These are phyloP conservation scores for Annulohypoxylon stygium DNA, from an alignment of 495 filamentous ascomycete genomes.

Conservation along the genomic window DNA sequence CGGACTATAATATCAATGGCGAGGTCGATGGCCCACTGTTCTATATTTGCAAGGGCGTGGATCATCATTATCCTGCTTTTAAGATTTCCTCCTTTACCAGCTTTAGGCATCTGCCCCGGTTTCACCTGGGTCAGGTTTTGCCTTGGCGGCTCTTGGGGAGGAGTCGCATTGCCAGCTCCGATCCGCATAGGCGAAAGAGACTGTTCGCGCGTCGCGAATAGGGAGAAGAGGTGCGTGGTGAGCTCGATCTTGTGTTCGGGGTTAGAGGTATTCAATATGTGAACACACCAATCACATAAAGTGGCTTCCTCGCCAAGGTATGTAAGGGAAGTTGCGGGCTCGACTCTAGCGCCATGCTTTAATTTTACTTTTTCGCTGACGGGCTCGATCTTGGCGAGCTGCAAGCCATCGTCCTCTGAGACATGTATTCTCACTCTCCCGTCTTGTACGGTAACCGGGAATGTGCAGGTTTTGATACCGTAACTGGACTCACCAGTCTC, in stretches of 20 bases:
- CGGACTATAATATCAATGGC: slow-evolving; percentile 68
- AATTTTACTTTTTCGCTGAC: slow-evolving; percentile 66
- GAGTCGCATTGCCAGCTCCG: slow-evolving; percentile 54
- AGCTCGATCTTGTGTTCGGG: slow-evolving; percentile 68
- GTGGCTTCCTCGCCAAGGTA: slow-evolving; percentile 63
- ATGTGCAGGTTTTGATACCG: slow-evolving; percentile 67
- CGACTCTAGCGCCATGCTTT: slow-evolving; percentile 55
- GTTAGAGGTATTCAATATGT: slow-evolving; percentile 64
- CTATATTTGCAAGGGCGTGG: slow-evolving; percentile 67
- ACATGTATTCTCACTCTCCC: slow-evolving; percentile 56
- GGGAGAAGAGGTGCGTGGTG: slow-evolving; percentile 61
- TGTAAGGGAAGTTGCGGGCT: slow-evolving; percentile 31
- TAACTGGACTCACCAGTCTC: slow-evolving; percentile 68
- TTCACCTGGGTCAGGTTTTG: slow-evolving; percentile 59
- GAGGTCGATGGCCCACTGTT: slow-evolving; percentile 68
- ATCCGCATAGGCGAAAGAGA: slow-evolving; percentile 62
- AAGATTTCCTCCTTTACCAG: slow-evolving; percentile 60
- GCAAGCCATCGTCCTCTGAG: slow-evolving; percentile 47
- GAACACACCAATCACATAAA: slow-evolving; percentile 66
- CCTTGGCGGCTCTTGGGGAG: slow-evolving; percentile 63
- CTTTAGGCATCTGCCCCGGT: slow-evolving; percentile 59
- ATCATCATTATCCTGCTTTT: slow-evolving; percentile 67
- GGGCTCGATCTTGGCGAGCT: slow-evolving; percentile 56
- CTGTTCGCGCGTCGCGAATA: slow-evolving; percentile 58
- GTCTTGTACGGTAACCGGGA: slow-evolving; percentile 59